Percentiles rank a stretch among this genome's conserved stretches.
Evolutionary conservation across 2,329 filamentous ascomycete genomes (phyloP).

Genomic region (Fusarium tricinctum): DNA sequence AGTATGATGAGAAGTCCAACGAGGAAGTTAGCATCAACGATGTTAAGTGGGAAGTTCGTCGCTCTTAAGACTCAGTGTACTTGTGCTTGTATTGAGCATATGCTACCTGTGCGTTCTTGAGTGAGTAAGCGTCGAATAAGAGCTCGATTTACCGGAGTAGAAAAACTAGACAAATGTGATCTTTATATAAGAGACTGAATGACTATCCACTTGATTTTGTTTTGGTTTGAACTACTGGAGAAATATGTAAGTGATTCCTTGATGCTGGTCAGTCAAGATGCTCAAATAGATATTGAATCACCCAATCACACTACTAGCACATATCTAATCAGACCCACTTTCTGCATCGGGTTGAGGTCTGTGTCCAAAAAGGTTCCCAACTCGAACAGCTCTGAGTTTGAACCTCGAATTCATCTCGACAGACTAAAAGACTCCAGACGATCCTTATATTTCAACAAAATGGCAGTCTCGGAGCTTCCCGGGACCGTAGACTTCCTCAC

Average conservation of each 20-base stretch:
- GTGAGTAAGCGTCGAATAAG: not conserved
- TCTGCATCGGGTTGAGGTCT: not conserved
- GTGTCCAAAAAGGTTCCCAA: slow-evolving; percentile 34
- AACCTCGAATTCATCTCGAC: not conserved
- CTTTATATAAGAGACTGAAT: not conserved
- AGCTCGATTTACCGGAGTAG: not conserved
- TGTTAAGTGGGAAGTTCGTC: slow-evolving; percentile 85
- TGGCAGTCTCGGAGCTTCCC: slow-evolving; percentile 44
- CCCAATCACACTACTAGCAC: slow-evolving; percentile 15
- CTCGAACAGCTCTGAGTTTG: slow-evolving; percentile 12
- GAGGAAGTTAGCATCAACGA: slow-evolving; percentile 95
- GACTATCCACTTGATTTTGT: not conserved
- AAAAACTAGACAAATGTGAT: not conserved
- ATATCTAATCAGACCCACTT: slow-evolving; percentile 25
- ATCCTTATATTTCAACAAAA: not conserved
- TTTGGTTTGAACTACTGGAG: not conserved
- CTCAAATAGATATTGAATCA: not conserved
- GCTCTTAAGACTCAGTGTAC: slow-evolving; percentile 64
- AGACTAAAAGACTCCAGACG: not conserved
- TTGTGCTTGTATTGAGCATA: not conserved
- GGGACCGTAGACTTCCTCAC: slow-evolving; percentile 63
- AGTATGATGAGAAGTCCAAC: slow-evolving; percentile 94
- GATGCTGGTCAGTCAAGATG: not conserved
- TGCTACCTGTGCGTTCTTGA: not conserved
- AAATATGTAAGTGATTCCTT: slow-evolving; percentile 2